Evolutionary conservation across 768 basidiomycete species (phyloP).

Genomic region (Butyriboletus loyo): DNA sequence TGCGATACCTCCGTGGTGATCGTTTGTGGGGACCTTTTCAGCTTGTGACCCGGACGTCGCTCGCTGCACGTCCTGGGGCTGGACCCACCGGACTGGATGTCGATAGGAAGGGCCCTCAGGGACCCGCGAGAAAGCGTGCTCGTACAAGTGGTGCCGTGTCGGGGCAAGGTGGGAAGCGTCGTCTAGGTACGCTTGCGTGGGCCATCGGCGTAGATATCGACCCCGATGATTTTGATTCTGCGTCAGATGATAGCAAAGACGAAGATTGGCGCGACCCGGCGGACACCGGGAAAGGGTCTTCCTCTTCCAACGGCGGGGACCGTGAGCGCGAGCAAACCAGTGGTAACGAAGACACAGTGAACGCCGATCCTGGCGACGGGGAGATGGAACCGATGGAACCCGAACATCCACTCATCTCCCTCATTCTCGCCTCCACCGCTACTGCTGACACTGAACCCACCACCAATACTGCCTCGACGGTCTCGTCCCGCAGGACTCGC

Average conservation of each 20-base stretch:
- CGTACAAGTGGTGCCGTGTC: background rate
- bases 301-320: conserved; percentile 23
- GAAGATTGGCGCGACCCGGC: conserved; percentile 21
- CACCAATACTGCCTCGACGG: background rate
- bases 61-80: background rate
- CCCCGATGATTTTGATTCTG: conserved; percentile 2
- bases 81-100: background rate
- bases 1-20: conserved; percentile 28
- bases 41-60: conserved; percentile 10
- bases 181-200: conserved; percentile 18
- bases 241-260: conserved; percentile 17
- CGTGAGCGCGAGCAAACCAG: background rate
- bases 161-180: background rate
- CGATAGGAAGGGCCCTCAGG: background rate
- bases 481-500: conserved; percentile 17
- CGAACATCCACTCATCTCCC: conserved; percentile 13
- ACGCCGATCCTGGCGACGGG: conserved; percentile 27
- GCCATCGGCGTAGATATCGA: conserved; percentile 14
- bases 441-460: background rate
- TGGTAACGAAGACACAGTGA: background rate
- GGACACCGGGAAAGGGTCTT: background rate
- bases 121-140: background rate
- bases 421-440: background rate
- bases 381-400: conserved; percentile 9
- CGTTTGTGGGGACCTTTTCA: conserved; percentile 31